phyloP scores from a whole-genome alignment of 2,329 filamentous ascomycete genomes.

The Paraphaeosphaeria minitans region DNA sequence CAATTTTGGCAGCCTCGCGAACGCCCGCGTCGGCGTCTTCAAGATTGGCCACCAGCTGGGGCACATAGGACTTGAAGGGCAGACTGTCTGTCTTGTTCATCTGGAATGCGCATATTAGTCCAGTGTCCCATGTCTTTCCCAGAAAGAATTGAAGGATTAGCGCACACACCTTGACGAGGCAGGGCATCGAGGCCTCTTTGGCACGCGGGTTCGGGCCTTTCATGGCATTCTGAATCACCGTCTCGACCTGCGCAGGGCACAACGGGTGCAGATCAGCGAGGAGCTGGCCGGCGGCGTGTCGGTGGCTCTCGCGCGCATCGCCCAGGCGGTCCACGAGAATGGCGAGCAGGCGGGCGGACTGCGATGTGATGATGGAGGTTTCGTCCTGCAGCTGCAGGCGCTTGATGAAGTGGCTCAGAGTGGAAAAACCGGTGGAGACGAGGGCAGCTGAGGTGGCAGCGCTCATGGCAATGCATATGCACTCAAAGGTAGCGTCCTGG shows the following conservation, averaged over 20 bases:
- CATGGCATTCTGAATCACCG: slow-evolving; percentile 76
- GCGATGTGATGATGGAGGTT: slow-evolving; percentile 68
- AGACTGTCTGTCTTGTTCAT: slow-evolving; percentile 82
- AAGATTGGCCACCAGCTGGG: slow-evolving; percentile 79
- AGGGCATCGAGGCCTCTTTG: slow-evolving; percentile 83
- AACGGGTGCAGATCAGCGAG: slow-evolving; percentile 78
- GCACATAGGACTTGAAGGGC: slow-evolving; percentile 82
- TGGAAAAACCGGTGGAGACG: slow-evolving; percentile 82
- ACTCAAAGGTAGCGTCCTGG: slow-evolving; percentile 79
- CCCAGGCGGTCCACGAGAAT: slow-evolving; percentile 83
- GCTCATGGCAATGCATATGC: slow-evolving; percentile 73
- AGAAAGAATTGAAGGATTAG: slow-evolving; percentile 10
- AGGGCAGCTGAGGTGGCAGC: slow-evolving; percentile 76
- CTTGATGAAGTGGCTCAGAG: slow-evolving; percentile 84
- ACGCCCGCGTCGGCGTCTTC: slow-evolving; percentile 91
- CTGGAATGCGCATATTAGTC: slow-evolving; percentile 48
- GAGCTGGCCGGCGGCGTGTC: slow-evolving; percentile 73
- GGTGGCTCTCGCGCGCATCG: slow-evolving; percentile 85
- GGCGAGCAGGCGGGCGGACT: slow-evolving; percentile 73
- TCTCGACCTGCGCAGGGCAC: slow-evolving; percentile 75
- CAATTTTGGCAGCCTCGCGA: slow-evolving; percentile 79
- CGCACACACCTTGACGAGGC: slow-evolving; percentile 72
- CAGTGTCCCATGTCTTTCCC: not conserved
- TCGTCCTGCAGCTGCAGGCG: slow-evolving; percentile 84
- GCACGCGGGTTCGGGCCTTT: slow-evolving; percentile 79